Conservation (phyloP, 305 asterid species). For the Caryopteris hybrid region DNA sequence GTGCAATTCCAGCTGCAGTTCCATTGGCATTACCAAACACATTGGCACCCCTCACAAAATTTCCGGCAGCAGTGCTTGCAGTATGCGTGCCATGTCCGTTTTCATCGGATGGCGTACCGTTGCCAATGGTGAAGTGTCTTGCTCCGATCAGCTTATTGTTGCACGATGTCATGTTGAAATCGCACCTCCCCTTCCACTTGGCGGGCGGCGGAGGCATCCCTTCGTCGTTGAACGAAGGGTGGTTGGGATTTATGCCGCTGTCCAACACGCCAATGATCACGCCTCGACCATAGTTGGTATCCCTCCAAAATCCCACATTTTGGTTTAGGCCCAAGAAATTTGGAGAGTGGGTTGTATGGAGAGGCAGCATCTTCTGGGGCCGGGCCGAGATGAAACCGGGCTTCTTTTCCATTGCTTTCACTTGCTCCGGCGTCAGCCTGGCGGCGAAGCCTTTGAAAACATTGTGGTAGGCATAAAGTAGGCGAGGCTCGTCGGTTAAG, state of each 20-base stretch:
- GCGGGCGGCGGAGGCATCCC: slow-evolving; percentile 47
- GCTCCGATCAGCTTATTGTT: slow-evolving; percentile 61
- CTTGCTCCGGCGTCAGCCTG: slow-evolving; percentile 31
- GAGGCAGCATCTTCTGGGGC: slow-evolving; percentile 17
- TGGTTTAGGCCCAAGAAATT: slow-evolving; percentile 20
- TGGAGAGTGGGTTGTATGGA: slow-evolving; percentile 31
- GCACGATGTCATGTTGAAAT: slow-evolving; percentile 21
- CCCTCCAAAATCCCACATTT: slow-evolving; percentile 23
- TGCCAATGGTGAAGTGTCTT: slow-evolving; percentile 16
- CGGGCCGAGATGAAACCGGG: slow-evolving; percentile 34
- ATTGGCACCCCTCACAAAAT: slow-evolving; percentile 43
- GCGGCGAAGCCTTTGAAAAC: slow-evolving; percentile 57
- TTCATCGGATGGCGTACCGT: slow-evolving; percentile 23
- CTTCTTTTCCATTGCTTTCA: slow-evolving; percentile 30
- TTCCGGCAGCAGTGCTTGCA: slow-evolving; percentile 51
- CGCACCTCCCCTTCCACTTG: slow-evolving; percentile 48
- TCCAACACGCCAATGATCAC: slow-evolving; percentile 29
- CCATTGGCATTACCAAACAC: slow-evolving; percentile 47
- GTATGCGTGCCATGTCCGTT: slow-evolving; percentile 55
- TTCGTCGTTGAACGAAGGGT: slow-evolving; percentile 28
- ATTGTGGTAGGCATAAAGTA: slow-evolving; percentile 36
- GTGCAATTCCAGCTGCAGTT: slow-evolving; percentile 45
- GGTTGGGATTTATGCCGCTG: slow-evolving; percentile 21
- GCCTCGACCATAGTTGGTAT: slow-evolving; percentile 24
- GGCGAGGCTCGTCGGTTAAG: slow-evolving; percentile 7